Evolutionary conservation across 2,329 filamentous ascomycete species (phyloP), one percentile per base, ranked within the genome.

Genomic region (Ophiostoma triangulosporum): DNA sequence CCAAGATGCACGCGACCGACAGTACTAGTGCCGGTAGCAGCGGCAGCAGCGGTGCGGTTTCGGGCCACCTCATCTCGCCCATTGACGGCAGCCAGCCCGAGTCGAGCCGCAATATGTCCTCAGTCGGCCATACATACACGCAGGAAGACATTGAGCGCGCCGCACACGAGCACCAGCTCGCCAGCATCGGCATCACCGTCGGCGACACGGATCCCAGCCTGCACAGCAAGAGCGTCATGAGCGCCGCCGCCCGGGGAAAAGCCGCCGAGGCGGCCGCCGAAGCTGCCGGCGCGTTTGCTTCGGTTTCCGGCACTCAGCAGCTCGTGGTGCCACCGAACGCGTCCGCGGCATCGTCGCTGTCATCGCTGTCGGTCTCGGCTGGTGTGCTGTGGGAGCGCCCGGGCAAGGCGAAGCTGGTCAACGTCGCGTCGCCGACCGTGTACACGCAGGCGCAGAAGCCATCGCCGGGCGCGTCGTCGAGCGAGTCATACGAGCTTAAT

Each of bases 401-500:
- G 2, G 22, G 14, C 22, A 74, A 75, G 58, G 71, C 72, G 11
- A 75, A 74, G 58, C 56, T 58, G 8, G 51, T 53, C 35, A 22
- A 33, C 36, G n/a, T 46, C 20, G 38, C 38, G 2, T 36, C 17
- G 24, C 29, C 48, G 40, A 17, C 31, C 17, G 14, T 35, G 40
- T 22, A 50, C 22, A 35, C 35, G 15, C 48, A 40, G 29, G 36
- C 32, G 43, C 17, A 36, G 17, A 32, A 40, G 38, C 48, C 52
- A 15, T n/a, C 38, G 4, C 38, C 38, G 1, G 38, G 58, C 4
- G 57, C 59, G 8, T 63, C 54, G 50, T 49, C 48, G 1, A 61
- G 61, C 8, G 73, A 76, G 56, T 65, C 67, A 4, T 78, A 75
- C 52, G 76, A 79, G 64, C 64, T 78, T 62, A 67, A 71, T 29